Evolutionary conservation across 345 rosid species (phyloP).

Genomic region (Gossypium sturtianum): DNA sequence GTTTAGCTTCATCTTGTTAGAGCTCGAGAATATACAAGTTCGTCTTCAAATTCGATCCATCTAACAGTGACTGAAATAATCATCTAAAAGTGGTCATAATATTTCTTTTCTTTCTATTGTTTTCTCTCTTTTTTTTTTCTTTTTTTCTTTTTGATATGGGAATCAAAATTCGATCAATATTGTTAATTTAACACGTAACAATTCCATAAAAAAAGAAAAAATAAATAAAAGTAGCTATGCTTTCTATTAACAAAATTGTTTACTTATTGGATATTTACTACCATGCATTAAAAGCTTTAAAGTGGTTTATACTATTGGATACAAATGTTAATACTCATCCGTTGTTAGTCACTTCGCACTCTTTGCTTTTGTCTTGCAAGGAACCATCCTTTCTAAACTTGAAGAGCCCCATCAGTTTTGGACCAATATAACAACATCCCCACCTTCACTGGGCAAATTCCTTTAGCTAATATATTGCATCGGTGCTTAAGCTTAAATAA

Average conservation of each 20-base stretch:
- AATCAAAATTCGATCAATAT: too few relatives aligned
- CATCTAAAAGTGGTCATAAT: too few relatives aligned
- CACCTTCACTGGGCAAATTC: constrained; percentile 65
- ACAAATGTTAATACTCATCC: not conserved
- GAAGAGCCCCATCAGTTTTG: constrained; percentile 85
- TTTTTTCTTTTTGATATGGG: too few relatives aligned
- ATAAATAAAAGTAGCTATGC: too few relatives aligned
- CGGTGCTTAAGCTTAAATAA: not conserved
- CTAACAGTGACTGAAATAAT: too few relatives aligned
- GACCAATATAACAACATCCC: constrained; percentile 90
- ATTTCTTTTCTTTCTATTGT: too few relatives aligned
- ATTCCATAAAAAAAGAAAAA: too few relatives aligned
- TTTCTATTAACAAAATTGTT: not conserved
- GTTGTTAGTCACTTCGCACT: not conserved
- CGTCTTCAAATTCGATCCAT: too few relatives aligned
- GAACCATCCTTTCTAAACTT: constrained; percentile 64
- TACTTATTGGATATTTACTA: not conserved
- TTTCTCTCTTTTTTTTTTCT: too few relatives aligned
- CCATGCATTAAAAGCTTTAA: not conserved
- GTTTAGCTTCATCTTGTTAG: too few relatives aligned
- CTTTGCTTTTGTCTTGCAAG: constrained; percentile 31
- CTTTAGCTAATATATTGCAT: not conserved
- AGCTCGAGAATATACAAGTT: too few relatives aligned
- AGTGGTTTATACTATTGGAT: not conserved
- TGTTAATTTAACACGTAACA: too few relatives aligned